These are phyloP conservation scores for Verticillium isaacii DNA, from an alignment of 2,329 filamentous ascomycete species.

Conservation along the genomic window DNA sequence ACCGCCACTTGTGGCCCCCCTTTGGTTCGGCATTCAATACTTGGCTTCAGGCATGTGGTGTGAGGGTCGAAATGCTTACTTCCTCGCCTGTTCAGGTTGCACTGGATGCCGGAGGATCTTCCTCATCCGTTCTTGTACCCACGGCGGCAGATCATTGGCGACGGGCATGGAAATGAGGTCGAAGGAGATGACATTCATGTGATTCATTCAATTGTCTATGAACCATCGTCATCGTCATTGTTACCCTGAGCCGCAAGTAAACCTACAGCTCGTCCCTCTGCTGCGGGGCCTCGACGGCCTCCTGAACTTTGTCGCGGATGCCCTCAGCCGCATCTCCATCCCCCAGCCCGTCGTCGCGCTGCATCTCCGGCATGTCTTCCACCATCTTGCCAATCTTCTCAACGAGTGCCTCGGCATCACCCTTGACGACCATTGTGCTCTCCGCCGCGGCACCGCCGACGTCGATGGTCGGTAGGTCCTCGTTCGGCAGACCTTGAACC, in stretches of 20 bases:
- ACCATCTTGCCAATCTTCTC: slow-evolving; percentile 53
- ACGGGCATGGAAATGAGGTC: background rate
- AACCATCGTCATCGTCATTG: background rate
- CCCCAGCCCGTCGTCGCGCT: background rate
- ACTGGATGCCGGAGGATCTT: background rate
- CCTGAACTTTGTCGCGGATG: background rate
- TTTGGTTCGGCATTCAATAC: background rate
- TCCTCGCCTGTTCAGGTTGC: background rate
- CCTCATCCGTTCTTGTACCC: background rate
- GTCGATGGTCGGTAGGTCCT: slow-evolving; percentile 44
- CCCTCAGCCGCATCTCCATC: slow-evolving; percentile 5
- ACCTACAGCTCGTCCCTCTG: slow-evolving; percentile 34
- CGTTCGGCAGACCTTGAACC: slow-evolving; percentile 30
- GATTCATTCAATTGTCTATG: background rate
- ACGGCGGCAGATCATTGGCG: background rate
- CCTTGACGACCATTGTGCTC: slow-evolving; percentile 14
- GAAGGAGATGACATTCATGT: background rate
- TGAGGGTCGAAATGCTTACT: background rate
- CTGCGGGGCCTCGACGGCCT: slow-evolving; percentile 19
- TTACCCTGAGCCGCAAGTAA: background rate
- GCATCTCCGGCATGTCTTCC: slow-evolving; percentile 23
- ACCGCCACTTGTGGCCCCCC: background rate
- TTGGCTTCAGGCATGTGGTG: background rate
- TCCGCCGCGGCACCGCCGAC: slow-evolving; percentile 31
- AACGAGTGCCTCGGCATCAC: slow-evolving; percentile 34